These are phyloP conservation scores for Candida coquimbonensis DNA, from an alignment of 805 yeast species.

Conservation along the genomic window DNA sequence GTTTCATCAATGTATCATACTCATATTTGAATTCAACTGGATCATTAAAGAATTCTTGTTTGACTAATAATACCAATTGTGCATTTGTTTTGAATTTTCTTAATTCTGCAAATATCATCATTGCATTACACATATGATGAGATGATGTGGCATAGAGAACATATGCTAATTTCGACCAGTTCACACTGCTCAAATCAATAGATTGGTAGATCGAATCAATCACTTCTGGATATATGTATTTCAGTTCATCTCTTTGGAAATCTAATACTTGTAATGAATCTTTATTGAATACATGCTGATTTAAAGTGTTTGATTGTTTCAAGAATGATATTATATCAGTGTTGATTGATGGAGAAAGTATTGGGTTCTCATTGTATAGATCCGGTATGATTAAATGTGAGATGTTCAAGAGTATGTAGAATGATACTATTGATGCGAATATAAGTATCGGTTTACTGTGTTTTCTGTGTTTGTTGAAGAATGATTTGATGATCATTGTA, in stretches of 20 bases:
- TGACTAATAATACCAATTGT: slow-evolving; percentile 39
- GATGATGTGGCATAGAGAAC: slow-evolving; percentile 53
- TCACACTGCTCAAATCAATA: slow-evolving; percentile 18
- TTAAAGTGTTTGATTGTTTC: background rate
- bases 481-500: too few relatives aligned
- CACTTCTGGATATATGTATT: slow-evolving; percentile 20
- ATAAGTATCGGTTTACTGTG: too few relatives aligned
- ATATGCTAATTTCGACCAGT: slow-evolving; percentile 46
- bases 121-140: slow-evolving; percentile 44
- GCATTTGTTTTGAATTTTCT: slow-evolving; percentile 34
- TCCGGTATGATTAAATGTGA: too few relatives aligned
- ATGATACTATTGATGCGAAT: too few relatives aligned
- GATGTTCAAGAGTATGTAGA: too few relatives aligned
- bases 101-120: slow-evolving; percentile 40
- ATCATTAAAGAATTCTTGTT: slow-evolving; percentile 23
- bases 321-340: background rate
- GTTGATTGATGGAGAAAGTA: background rate
- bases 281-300: background rate
- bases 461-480: too few relatives aligned
- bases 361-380: too few relatives aligned
- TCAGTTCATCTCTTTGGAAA: slow-evolving; percentile 17
- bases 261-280: slow-evolving; percentile 9
- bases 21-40: slow-evolving; percentile 8
- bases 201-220: slow-evolving; percentile 15
- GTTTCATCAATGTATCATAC: slow-evolving; percentile 5